A percentile compares a stretch with the other conserved stretches of the same genome.
These are phyloP conservation scores for Penicillium sp. DNA, from an alignment of 2,329 filamentous ascomycete species.

Conservation along the genomic window DNA sequence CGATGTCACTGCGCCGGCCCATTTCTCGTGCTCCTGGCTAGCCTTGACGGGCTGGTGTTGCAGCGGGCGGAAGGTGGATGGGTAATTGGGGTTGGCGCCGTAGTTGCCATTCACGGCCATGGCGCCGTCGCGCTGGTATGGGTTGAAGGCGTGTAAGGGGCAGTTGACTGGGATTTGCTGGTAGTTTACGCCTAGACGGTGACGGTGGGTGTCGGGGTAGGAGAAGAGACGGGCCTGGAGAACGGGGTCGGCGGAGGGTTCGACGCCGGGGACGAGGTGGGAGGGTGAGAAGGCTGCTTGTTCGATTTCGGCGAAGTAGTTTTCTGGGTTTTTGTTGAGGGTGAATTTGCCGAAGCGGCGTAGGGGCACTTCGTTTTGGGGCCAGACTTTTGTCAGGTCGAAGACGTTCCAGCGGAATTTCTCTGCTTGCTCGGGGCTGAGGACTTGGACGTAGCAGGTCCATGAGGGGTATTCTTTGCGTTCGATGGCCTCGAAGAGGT, in stretches of 20 bases:
- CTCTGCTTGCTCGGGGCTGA: conserved; percentile 60
- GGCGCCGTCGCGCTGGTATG: conserved; percentile 68
- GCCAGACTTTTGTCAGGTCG: conserved; percentile 68
- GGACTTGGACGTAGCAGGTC: conserved; percentile 61
- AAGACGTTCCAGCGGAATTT: conserved; percentile 62
- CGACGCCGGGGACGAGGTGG: conserved; percentile 63
- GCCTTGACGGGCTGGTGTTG: conserved; percentile 38
- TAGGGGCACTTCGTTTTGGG: conserved; percentile 59
- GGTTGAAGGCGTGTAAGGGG: conserved; percentile 51
- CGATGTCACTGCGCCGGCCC: conserved; percentile 36
- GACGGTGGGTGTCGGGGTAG: conserved; percentile 64
- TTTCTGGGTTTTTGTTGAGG: conserved; percentile 61
- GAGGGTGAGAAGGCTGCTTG: conserved; percentile 66
- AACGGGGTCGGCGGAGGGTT: conserved; percentile 67
- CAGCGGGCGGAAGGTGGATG: conserved; percentile 36
- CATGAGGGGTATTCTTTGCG: conserved; percentile 60
- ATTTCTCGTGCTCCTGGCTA: conserved; percentile 43
- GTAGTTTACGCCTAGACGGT: conserved; percentile 62
- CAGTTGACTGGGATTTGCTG: conserved; percentile 62
- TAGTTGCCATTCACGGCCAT: conserved; percentile 68
- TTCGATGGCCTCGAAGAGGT: conserved; percentile 62
- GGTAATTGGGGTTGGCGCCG: conserved; percentile 56
- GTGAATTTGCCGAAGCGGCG: conserved; percentile 60
- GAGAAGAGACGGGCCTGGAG: conserved; percentile 67
- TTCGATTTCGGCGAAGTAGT: conserved; percentile 70